Base-by-base conservation (phyloP, 2,329 filamentous ascomycete genomes). In the Lomentospora prolificans region DNA sequence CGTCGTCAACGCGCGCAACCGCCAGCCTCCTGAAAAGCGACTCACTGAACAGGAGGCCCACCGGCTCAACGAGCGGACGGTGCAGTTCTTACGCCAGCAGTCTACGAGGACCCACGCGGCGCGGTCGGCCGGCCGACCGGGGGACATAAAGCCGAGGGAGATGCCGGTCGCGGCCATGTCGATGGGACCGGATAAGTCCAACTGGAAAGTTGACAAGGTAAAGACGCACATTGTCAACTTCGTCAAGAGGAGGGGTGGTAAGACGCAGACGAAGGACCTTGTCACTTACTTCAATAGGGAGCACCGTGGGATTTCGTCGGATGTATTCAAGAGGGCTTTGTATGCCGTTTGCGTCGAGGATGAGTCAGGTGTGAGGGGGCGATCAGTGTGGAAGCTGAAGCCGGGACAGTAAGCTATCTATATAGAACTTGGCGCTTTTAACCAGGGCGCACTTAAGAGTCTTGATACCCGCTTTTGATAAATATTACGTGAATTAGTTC, bases 1-100 rank as follows among this genome's bases (percentile, higher is more conserved):
- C 55, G 95, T 97, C 63, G 81, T 97, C 63, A 88, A 86, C 61
- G 87, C 87, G 39, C 86, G 84, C 62, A 81, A 82, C 53, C 83
- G 83, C 56, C 74, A 89, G 17, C 79, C 83, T 59, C 87, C 90
- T 0, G 89, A 96, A 64, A 84, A 84, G 3, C 80, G 80, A 24
- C 86, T 95, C 61, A 83, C 96, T 51, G 85, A 89, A 61, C 81
- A 84, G 8, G 90, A 96, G 30, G 59, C 59, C 14, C 55, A 60
- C 50, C 58, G 58, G 1, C 53, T 60, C 6, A 57, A 59, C 27
- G 55, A 55, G 14, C 48, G 56, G 51, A 60, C 59, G 1, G 55
- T 57, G 30, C 39, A 44, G 19, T 60, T 60, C 31, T 44, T 60
- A 5, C 27, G 56, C 25, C 31, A 56, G 6, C 59, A 60, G 51